These are phyloP conservation scores for Phytopythium litorale DNA, from an alignment of 352 stramenopile species.

Conservation along the genomic window DNA sequence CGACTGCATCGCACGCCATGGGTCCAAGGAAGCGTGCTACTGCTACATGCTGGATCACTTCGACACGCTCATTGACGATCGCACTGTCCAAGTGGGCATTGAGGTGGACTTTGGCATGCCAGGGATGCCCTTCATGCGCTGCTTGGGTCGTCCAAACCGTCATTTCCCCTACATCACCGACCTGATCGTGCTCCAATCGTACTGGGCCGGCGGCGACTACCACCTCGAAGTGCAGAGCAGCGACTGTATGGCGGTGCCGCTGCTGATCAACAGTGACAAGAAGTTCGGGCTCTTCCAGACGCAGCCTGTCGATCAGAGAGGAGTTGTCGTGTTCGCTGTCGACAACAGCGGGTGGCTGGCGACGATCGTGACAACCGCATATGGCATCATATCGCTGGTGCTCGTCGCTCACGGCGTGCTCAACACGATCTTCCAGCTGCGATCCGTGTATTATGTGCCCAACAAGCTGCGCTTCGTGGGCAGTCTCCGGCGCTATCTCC, in stretches of 20 bases:
- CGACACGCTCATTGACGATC: slow-evolving; percentile 25
- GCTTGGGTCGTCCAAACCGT: slow-evolving; percentile 26
- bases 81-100: slow-evolving; percentile 31
- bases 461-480: slow-evolving; percentile 29
- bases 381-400: slow-evolving; percentile 42
- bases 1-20: slow-evolving; percentile 21
- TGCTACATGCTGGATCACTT: slow-evolving; percentile 56
- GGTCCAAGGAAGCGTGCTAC: slow-evolving; percentile 32
- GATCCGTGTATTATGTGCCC: slow-evolving; percentile 42
- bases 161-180: slow-evolving; percentile 58
- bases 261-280: slow-evolving; percentile 35
- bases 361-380: slow-evolving; percentile 27
- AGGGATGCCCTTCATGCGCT: slow-evolving; percentile 49
- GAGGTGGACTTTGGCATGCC: slow-evolving; percentile 39
- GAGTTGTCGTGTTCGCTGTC: slow-evolving; percentile 37
- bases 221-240: slow-evolving; percentile 55
- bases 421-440: slow-evolving; percentile 38
- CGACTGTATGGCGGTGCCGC: slow-evolving; percentile 37
- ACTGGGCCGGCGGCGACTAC: slow-evolving; percentile 47
- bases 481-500: slow-evolving; percentile 20
- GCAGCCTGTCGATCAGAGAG: slow-evolving; percentile 28
- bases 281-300: slow-evolving; percentile 48
- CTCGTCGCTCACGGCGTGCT: slow-evolving; percentile 44
- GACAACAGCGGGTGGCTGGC: slow-evolving; percentile 40
- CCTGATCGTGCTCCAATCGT: slow-evolving; percentile 52